phyloP scores from a whole-genome alignment of 257 asterid genomes.

The Ilex asprella region DNA sequence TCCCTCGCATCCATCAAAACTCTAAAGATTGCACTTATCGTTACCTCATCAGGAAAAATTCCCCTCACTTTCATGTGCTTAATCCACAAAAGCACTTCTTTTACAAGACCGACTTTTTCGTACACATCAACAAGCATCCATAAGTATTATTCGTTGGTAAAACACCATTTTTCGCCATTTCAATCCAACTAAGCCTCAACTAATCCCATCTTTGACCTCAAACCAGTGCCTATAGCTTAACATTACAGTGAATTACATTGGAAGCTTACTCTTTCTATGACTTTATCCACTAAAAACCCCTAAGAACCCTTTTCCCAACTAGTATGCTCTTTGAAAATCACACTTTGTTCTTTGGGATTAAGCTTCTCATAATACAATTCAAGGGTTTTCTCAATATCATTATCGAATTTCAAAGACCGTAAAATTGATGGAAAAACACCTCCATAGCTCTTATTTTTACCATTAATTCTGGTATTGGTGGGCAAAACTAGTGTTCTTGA shows the following conservation, averaged over 20 bases:
- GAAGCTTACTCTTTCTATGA: slow-evolving; percentile 62
- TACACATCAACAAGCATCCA: slow-evolving; percentile 92
- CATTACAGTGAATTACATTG: slow-evolving; percentile 88
- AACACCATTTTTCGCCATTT: slow-evolving; percentile 68
- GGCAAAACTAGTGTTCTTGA: slow-evolving; percentile 41
- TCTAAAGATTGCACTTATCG: slow-evolving; percentile 77
- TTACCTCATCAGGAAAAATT: slow-evolving; percentile 80
- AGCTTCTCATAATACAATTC: slow-evolving; percentile 53
- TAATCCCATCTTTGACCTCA: slow-evolving; percentile 86
- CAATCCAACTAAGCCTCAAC: slow-evolving; percentile 92
- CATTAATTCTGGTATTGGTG: slow-evolving; percentile 29
- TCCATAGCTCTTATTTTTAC: slow-evolving; percentile 48
- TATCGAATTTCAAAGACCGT: slow-evolving; percentile 47
- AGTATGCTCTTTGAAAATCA: slow-evolving; percentile 79
- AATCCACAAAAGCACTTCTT: slow-evolving; percentile 84
- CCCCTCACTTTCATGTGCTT: slow-evolving; percentile 86
- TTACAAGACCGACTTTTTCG: slow-evolving; percentile 82
- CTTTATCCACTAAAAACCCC: slow-evolving; percentile 83
- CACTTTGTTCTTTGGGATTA: slow-evolving; percentile 73
- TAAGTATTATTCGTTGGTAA: slow-evolving; percentile 79
- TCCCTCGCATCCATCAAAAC: slow-evolving; percentile 82
- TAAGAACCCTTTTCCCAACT: slow-evolving; percentile 69
- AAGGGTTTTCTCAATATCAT: slow-evolving; percentile 58
- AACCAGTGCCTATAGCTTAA: slow-evolving; percentile 74
- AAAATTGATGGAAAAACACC: slow-evolving; percentile 65